A percentile compares a stretch with the other conserved stretches of the same genome.
Conservation (phyloP, 257 asterid species). For the Rehmannia glutinosa region DNA sequence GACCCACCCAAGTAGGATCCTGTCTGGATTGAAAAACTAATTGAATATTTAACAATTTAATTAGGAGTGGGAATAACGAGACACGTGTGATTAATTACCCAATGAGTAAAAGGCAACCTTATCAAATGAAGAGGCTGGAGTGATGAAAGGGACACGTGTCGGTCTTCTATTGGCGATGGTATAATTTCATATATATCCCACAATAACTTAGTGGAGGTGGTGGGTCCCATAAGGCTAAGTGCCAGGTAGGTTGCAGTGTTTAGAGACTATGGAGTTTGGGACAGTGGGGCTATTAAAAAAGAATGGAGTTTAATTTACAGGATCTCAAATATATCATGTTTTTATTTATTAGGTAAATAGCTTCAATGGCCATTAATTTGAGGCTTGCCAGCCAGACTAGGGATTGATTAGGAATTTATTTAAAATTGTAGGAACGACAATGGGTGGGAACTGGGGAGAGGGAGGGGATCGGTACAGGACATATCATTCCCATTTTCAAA, state of each 20-base stretch:
- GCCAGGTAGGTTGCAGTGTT: not conserved
- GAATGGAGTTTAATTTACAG: too few species aligned
- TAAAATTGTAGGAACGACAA: too few species aligned
- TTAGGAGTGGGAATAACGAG: conserved; percentile 3
- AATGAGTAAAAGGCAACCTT: conserved; percentile 51
- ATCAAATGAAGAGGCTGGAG: conserved; percentile 31
- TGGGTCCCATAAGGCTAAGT: conserved; percentile 10
- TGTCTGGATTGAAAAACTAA: not conserved
- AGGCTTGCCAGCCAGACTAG: too few species aligned
- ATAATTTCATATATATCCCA: conserved; percentile 15
- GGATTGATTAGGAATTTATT: too few species aligned
- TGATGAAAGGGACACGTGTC: conserved; percentile 33
- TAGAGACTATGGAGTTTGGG: not conserved
- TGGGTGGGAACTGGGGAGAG: too few species aligned
- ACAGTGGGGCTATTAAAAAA: too few species aligned
- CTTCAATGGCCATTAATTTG: too few species aligned
- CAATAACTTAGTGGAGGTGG: conserved; percentile 13
- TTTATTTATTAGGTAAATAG: too few species aligned
- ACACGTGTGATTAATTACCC: conserved; percentile 41
- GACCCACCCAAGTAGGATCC: not conserved
- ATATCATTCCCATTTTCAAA: too few species aligned
- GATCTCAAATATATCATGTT: too few species aligned
- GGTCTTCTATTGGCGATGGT: not conserved
- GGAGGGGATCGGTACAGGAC: too few species aligned
- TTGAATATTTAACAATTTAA: not conserved